Evolutionary conservation across 352 stramenopile genomes (phyloP).

Genomic region (Phytophthora niederhauseri): DNA sequence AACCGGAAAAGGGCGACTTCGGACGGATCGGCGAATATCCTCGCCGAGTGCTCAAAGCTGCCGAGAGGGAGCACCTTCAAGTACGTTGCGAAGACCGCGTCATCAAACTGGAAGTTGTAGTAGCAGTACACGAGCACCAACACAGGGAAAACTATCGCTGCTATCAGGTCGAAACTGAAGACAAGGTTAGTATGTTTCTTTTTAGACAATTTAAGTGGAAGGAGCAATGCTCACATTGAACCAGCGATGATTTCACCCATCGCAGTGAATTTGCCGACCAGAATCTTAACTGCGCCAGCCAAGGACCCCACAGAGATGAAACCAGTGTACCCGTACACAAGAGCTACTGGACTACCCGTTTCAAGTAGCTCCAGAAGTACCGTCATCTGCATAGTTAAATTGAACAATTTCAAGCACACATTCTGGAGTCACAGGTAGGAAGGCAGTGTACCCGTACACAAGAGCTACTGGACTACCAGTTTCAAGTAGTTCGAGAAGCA

Average conservation of each 20-base stretch:
- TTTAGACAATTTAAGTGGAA: no score
- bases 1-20: slow-evolving; percentile 34
- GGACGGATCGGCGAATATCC: slow-evolving; percentile 27
- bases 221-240: no score
- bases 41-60: slow-evolving; percentile 33
- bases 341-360: slow-evolving; percentile 9
- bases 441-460: slow-evolving; percentile 15
- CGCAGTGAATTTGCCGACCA: slow-evolving; percentile 18
- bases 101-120: slow-evolving; percentile 41
- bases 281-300: slow-evolving; percentile 28
- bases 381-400: slow-evolving; percentile 32
- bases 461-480: slow-evolving; percentile 17
- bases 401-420: slow-evolving; percentile 26
- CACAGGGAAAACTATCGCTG: slow-evolving; percentile 34
- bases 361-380: slow-evolving; percentile 26
- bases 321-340: slow-evolving; percentile 27
- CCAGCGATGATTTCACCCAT: slow-evolving; percentile 33
- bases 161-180: slow-evolving; percentile 44
- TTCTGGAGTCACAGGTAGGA: slow-evolving; percentile 8
- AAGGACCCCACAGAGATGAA: slow-evolving; percentile 30
- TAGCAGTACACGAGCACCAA: slow-evolving; percentile 33
- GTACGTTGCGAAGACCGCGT: slow-evolving; percentile 21
- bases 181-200: no score
- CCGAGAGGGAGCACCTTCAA: slow-evolving; percentile 21
- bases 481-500: slow-evolving; percentile 26